These are phyloP conservation scores for Physcomitrellopsis africana DNA, from an alignment of 225 moss, liverwort and hornwort genomes.

Conservation along the genomic window DNA sequence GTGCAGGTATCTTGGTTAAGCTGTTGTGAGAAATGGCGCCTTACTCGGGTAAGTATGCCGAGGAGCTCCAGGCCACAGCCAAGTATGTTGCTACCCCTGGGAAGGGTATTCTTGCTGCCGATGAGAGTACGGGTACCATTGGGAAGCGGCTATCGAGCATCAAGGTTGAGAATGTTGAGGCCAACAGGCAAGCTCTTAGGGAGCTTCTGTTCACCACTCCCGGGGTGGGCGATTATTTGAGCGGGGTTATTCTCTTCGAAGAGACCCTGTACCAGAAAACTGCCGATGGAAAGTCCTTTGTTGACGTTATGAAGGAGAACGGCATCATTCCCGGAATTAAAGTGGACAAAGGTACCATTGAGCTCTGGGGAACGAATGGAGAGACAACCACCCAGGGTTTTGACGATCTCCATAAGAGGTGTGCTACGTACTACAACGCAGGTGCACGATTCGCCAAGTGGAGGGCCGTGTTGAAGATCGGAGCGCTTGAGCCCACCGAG, in stretches of 20 bases:
- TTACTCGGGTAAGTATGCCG: conserved; percentile 52
- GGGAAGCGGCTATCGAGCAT: conserved; percentile 52
- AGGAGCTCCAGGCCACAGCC: conserved; percentile 46
- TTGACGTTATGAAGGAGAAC: conserved; percentile 53
- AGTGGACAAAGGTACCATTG: conserved; percentile 60
- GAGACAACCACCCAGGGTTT: conserved; percentile 63
- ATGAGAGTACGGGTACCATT: conserved; percentile 59
- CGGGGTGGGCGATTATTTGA: conserved; percentile 26
- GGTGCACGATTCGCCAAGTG: conserved; percentile 58
- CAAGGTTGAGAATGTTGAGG: conserved; percentile 66
- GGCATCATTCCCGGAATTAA: conserved; percentile 57
- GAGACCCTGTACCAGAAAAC: conserved; percentile 62
- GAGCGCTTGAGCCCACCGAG: conserved; percentile 40
- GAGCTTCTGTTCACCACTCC: conserved; percentile 46
- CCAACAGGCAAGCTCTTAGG: conserved; percentile 55
- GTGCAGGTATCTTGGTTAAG: too few relatives aligned
- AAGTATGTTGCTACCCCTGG: conserved; percentile 49
- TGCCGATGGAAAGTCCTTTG: conserved; percentile 38
- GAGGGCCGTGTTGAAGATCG: conserved; percentile 61
- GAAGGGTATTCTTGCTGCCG: conserved; percentile 54
- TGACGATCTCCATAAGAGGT: conserved; percentile 57
- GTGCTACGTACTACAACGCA: conserved; percentile 46
- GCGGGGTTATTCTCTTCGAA: conserved; percentile 58
- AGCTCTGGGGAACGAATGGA: conserved; percentile 50
- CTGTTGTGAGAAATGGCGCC: conserved; percentile 38